These are phyloP conservation scores for Leccinum subgranulosum DNA, from an alignment of 768 basidiomycete genomes.

Conservation along the genomic window DNA sequence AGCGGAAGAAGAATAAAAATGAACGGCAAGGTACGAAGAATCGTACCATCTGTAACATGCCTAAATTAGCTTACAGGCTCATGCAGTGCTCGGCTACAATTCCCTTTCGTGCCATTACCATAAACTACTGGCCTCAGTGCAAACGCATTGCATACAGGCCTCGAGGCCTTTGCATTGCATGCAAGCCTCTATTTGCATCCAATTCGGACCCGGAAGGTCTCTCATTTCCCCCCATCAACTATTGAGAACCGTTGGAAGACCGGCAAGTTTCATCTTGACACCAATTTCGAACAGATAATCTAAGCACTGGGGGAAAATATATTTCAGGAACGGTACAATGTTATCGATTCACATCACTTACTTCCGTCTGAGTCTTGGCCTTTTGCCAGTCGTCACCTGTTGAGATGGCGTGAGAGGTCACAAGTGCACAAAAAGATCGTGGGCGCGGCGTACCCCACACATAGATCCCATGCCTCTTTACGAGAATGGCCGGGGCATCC, in stretches of 20 bases:
- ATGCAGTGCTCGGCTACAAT: not conserved
- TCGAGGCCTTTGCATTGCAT: not conserved
- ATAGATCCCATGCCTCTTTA: conserved; percentile 78
- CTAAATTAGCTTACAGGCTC: conserved; percentile 3
- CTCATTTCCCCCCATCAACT: conserved; percentile 1
- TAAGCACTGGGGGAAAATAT: conserved; percentile 53
- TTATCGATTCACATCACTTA: conserved; percentile 19
- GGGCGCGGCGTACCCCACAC: conserved; percentile 66
- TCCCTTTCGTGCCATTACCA: not conserved
- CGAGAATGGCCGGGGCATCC: conserved; percentile 73
- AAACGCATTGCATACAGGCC: too few species aligned
- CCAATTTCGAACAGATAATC: conserved; percentile 90
- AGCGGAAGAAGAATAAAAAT: not conserved
- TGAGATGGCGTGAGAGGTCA: conserved; percentile 9
- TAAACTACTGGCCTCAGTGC: not conserved
- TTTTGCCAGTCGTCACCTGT: conserved; percentile 75
- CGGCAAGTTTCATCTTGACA: conserved; percentile 74
- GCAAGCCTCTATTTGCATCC: not conserved
- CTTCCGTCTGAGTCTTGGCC: conserved; percentile 87
- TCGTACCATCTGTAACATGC: conserved; percentile 22
- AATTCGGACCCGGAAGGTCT: not conserved
- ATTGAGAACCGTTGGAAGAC: conserved; percentile 46
- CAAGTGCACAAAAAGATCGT: not conserved
- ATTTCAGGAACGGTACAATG: not conserved
- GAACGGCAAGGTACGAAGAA: not conserved